Evolutionary conservation across 1,284 basidiomycete genomes (phyloP).

Genomic region (Papiliotrema fonsecae): DNA sequence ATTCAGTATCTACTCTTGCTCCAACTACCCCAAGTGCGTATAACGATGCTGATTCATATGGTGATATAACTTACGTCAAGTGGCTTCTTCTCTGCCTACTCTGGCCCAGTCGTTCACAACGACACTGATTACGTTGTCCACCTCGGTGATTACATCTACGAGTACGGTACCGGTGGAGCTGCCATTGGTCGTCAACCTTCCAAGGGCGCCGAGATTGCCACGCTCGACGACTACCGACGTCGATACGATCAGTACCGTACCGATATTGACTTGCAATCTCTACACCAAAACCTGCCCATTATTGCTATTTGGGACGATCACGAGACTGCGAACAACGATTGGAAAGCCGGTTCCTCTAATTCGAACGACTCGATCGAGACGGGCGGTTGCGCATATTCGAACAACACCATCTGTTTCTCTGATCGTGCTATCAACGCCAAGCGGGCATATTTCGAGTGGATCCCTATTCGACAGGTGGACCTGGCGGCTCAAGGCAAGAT

Average conservation of each 20-base stretch:
- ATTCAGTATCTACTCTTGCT: slow-evolving; percentile 49
- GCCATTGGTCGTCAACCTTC: background rate
- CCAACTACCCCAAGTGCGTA: slow-evolving; percentile 50
- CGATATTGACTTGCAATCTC: slow-evolving; percentile 54
- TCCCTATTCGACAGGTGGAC: slow-evolving; percentile 61
- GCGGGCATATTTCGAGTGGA: slow-evolving; percentile 63
- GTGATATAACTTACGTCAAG: no score
- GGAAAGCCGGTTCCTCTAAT: slow-evolving; percentile 60
- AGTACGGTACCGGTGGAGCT: slow-evolving; percentile 12
- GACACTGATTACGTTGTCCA: slow-evolving; percentile 59
- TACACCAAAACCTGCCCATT: slow-evolving; percentile 57
- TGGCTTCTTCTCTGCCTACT: slow-evolving; percentile 66
- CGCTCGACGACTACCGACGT: slow-evolving; percentile 59
- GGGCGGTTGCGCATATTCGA: slow-evolving; percentile 48
- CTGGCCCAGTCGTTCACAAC: slow-evolving; percentile 57
- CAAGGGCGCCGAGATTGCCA: slow-evolving; percentile 53
- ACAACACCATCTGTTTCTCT: slow-evolving; percentile 12
- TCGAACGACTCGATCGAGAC: slow-evolving; percentile 59
- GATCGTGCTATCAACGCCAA: slow-evolving; percentile 58
- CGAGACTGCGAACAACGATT: slow-evolving; percentile 60
- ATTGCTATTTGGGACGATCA: slow-evolving; percentile 62
- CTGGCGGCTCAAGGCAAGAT: slow-evolving; percentile 60
- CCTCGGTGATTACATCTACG: slow-evolving; percentile 57
- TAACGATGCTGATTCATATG: no score
- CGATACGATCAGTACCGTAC: slow-evolving; percentile 59